Evolutionary conservation across 2,329 filamentous ascomycete genomes (phyloP), one percentile per base, ranked within the genome.

Genomic region (Juglanconis sp.): DNA sequence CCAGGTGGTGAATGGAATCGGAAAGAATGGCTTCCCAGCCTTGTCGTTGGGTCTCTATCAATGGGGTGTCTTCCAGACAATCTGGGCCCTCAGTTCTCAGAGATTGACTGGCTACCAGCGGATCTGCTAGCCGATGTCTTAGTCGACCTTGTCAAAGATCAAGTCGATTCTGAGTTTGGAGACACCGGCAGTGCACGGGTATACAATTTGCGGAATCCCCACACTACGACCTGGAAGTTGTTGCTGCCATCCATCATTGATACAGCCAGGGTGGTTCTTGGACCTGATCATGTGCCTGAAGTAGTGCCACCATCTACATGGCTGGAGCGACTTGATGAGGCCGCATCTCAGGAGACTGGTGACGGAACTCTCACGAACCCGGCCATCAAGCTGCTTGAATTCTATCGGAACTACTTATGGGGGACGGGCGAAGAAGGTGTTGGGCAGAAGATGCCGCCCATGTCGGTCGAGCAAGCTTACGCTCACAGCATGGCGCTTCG

Each of bases 91-190:
- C 66, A 64, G 9, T 66, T 76, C 35, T 66, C 67, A 4, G 62
- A 62, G 1, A 67, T 80, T 2, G 75, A 79, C 55, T 81, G 78
- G 77, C 62, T 81, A 2, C 78, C 78, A 0, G 71, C 78, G 10
- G 78, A 81, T 53, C 36, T 72, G 0, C 68, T 77, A 4, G 73
- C 74, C 2, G 66, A 72, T 2, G 70, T 76, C 3, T 59, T 79
- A 0, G 65, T 73, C 8, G 73, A 75, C 24, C 65, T 76, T 2
- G 59, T 59, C 24, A 42, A 10, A 30, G 31, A 17, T 11, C 36
- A 38, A 7, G 53, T 8, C 5, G 10, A 7, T 11, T 24, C n/a
- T 17, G 32, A 30, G 9, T 17, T 15, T 7, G 32, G 17, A n/a
- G 8, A n/a, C 2, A 5, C n/a, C 1, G 44, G 24, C 17, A 17